phyloP scores from a whole-genome alignment of 345 rosid genomes.

The Durio zibethinus region DNA sequence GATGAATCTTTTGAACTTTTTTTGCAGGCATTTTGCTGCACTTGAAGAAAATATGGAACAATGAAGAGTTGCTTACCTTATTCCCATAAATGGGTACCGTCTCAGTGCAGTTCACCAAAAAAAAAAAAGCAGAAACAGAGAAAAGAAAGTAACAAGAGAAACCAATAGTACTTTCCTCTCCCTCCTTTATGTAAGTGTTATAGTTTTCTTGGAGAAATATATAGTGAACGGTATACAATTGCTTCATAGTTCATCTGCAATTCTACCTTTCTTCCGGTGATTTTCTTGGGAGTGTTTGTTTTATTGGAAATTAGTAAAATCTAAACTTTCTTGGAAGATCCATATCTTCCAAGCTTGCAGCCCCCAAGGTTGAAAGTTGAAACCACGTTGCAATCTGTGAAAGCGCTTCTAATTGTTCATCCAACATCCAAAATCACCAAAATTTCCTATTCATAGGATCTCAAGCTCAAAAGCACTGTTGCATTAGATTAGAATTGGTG shows the following conservation, averaged over 20 bases:
- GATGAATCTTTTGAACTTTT: not conserved
- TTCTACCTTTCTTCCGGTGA: not conserved
- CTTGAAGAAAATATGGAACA: not conserved
- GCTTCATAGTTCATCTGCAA: not conserved
- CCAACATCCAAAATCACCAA: not conserved
- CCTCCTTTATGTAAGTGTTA: not conserved
- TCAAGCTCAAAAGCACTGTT: not conserved
- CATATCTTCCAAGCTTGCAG: not conserved
- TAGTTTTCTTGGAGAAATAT: not conserved
- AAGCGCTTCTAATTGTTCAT: not conserved
- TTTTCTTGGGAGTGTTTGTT: not conserved
- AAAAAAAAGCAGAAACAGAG: slow-evolving; percentile 3
- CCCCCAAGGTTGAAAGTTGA: not conserved
- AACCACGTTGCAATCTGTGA: not conserved
- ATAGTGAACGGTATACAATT: not conserved
- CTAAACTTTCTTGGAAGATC: not conserved
- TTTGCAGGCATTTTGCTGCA: slow-evolving; percentile 17
- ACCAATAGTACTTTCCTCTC: not conserved
- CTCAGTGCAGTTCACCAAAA: not conserved
- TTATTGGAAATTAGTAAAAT: not conserved
- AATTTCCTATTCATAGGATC: not conserved
- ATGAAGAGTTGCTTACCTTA: not conserved
- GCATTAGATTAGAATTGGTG: not conserved
- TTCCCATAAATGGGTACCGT: not conserved
- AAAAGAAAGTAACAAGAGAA: not conserved